Evolutionary conservation across 257 asterid species (phyloP), one percentile per base, ranked within the genome.

Genomic region (Buddleja alternifolia): DNA sequence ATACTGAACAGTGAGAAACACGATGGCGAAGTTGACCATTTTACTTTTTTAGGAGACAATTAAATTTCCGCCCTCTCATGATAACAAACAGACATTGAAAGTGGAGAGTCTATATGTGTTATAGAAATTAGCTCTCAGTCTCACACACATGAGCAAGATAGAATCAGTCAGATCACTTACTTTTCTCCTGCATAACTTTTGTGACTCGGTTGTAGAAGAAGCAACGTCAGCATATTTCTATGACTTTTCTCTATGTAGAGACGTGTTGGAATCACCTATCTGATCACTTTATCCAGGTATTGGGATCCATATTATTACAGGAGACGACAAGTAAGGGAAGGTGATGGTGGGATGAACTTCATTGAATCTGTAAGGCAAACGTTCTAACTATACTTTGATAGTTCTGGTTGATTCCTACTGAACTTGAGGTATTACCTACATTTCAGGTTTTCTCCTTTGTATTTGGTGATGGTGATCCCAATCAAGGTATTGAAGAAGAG

Each of bases 401-500:
- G 45, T 77, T 69, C 57, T 68, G 56, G 69, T 60, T 46, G 61
- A 67, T 41, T 74, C 66, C 63, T 52, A 45, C 58, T 32, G 15
- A 40, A 32, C 24, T 36, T 52, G 16, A 55, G 66, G 14, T 60
- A 10, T 68, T 70, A 40, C 46, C 19, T 77, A 29, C 63, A 78
- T 75, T 79, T 78, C 86, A 94, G 99, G 89, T 94, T 59, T 94
- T 93, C 64, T 94, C 99, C 67, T 84, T 94, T 75, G 99, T 94
- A 60, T 94, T 94, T 70, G 99, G 99, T 45, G 99, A 94, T 74
- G 99, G 99, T 74, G 99, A 94, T 89, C 99, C 99, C 78, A 94
- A 94, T 75, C 95, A 94, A 84, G 99, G 93, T 75, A 91, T 91
- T 81, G 99, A 91, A 87, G 99, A 89, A 88, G 93, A 94, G 86